Base-by-base conservation (phyloP, 441 rosid genomes). In the Erysimum pusillum region DNA sequence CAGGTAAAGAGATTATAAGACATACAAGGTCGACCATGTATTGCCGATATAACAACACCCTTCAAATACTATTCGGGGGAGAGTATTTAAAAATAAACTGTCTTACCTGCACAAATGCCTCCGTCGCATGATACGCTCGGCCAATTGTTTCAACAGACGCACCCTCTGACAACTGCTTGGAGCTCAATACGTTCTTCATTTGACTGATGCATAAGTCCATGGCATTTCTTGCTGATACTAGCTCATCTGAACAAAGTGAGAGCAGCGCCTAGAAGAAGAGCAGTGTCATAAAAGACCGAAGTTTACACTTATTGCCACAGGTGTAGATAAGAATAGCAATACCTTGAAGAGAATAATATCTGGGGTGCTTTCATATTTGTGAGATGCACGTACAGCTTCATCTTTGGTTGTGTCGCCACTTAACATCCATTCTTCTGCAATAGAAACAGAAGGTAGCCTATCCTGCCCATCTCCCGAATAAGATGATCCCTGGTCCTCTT, bases 371-470 rank as follows among this genome's bases (percentile, higher is more conserved):
- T 88, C 96, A 88, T 87, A 96, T 72, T 86, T 88, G 79, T 96
- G 99, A 59, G 98, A 86, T 59, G 88, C 85, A 76, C 99, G 97
- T 56, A 91, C 87, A 81, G 87, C 87, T 77, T 87, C 96, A 83
- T 96, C 97, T 85, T 93, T 96, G 42, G 54, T 75, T 63, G 86
- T 76, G 79, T 93, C 92, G 7, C 98, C 97, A 49, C 89, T 90
- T 56, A 96, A 85, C 93, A 93, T 93, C 98, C 98, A 96, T 83
- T 93, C 99, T 82, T 96, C 98, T 71, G 97, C 83, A 79, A 96
- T 85, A 69, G 93, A 86, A 77, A 91, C 90, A 79, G 99, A 84
- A 79, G 96, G 97, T 73, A 93, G 88, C 76, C 97, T 89, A 36
- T 93, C 98, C 76, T 88, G 97, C 65, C 93, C 97, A 78, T 93